Conservation (phyloP, 1,284 basidiomycete species). For the Abortiporus biennis region DNA sequence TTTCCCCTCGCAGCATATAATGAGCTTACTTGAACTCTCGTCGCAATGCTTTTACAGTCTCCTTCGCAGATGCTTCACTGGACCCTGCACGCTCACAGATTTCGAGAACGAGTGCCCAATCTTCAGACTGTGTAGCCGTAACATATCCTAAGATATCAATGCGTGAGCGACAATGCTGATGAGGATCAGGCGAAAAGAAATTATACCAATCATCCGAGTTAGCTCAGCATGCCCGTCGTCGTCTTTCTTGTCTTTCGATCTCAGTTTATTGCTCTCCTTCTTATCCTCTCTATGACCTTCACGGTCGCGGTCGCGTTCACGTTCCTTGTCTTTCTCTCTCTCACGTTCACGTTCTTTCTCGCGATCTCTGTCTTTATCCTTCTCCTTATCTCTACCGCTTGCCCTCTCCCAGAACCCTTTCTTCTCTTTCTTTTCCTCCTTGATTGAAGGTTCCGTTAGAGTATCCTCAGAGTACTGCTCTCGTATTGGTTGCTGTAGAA, state of each 20-base stretch:
- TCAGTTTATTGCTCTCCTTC: conserved; percentile 11
- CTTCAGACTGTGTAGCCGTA: conserved; percentile 69
- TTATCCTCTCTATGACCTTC: not conserved
- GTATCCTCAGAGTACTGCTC: not conserved
- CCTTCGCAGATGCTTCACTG: conserved; percentile 64
- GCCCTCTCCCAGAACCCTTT: conserved; percentile 49
- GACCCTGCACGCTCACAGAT: conserved; percentile 70
- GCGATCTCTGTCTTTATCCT: conserved; percentile 8
- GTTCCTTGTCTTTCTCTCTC: conserved; percentile 39
- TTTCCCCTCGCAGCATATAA: not conserved
- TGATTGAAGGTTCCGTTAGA: not conserved
- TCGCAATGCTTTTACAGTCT: conserved; percentile 65
- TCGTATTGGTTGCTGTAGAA: conserved; percentile 12
- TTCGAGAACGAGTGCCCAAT: conserved; percentile 73
- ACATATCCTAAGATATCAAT: conserved; percentile 59
- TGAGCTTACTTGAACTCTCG: conserved; percentile 66
- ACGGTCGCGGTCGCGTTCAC: conserved; percentile 43
- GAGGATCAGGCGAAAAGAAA: not conserved
- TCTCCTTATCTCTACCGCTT: conserved; percentile 25
- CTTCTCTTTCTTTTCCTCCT: conserved; percentile 36
- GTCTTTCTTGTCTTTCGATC: conserved; percentile 27
- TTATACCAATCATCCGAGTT: conserved; percentile 62
- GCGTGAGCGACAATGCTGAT: not conserved
- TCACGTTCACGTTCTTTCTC: conserved; percentile 15
- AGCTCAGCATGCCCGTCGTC: conserved; percentile 44